Conservation (phyloP, 1,284 basidiomycete genomes). For the Boletus austroedulis region DNA sequence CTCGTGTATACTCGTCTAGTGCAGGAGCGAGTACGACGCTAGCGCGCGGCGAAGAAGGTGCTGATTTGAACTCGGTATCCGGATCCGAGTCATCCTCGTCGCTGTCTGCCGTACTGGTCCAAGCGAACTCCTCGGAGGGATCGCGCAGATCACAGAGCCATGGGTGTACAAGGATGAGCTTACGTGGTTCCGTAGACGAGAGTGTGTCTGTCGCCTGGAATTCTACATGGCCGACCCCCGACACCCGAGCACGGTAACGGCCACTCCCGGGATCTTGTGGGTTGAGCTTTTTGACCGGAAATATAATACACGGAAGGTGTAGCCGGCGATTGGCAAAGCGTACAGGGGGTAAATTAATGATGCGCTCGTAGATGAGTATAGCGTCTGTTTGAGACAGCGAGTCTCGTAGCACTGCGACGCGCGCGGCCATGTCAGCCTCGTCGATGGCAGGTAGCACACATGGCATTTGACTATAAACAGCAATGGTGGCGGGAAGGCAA, state of each 20-base stretch:
- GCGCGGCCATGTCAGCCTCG: neutral
- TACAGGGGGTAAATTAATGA: neutral
- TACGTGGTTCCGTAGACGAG: neutral
- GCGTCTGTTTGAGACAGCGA: neutral
- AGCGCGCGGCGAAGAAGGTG: neutral
- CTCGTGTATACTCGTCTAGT: neutral
- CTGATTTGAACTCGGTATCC: neutral
- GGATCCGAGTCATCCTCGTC: neutral
- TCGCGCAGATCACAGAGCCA: neutral
- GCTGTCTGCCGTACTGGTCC: neutral
- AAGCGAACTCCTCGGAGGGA: neutral
- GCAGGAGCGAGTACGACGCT: too few relatives aligned
- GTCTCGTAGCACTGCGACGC: neutral
- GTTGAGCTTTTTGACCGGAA: neutral
- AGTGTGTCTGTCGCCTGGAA: neutral
- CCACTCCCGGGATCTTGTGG: neutral
- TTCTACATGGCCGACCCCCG: neutral
- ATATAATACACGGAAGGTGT: neutral
- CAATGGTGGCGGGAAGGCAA: slow-evolving; percentile 9
- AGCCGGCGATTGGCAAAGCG: neutral
- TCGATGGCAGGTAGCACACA: neutral
- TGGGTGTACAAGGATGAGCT: neutral
- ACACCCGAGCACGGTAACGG: neutral
- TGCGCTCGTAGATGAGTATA: neutral
- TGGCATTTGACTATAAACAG: slow-evolving; percentile 8